These are phyloP conservation scores for Scenedesmus sp. DNA, from an alignment of 163 green algal genomes.

Conservation along the genomic window DNA sequence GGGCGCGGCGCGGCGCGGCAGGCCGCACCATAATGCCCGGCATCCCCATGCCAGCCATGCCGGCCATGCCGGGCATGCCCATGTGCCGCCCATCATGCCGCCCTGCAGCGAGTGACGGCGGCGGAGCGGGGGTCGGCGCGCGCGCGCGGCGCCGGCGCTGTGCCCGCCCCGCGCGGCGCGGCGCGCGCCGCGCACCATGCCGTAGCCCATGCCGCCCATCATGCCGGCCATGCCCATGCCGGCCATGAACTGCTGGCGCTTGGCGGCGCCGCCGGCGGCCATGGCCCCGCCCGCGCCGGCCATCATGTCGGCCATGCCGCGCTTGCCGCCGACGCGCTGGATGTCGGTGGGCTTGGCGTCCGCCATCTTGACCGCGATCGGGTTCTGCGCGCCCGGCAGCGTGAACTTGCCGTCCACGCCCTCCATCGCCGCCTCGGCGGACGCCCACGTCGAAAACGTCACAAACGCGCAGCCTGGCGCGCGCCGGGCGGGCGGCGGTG, in stretches of 20 bases:
- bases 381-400: conserved; percentile 72
- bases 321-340: conserved; percentile 39
- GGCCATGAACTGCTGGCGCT: conserved; percentile 36
- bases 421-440: conserved; percentile 81
- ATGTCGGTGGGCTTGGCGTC: conserved; percentile 80
- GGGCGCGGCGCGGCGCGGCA: no score
- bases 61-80: conserved; percentile 7
- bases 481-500: no score
- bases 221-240: conserved; percentile 39
- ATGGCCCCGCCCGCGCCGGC: conserved; percentile 3
- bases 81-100: no score
- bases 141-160: no score
- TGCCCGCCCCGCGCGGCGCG: no score
- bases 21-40: no score
- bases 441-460: conserved; percentile 76
- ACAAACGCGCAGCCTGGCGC: conserved; percentile 89
- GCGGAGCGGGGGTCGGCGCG: no score
- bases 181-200: conserved; percentile 24
- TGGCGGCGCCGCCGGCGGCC: conserved; percentile 38
- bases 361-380: conserved; percentile 91
- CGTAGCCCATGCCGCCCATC: conserved; percentile 35
- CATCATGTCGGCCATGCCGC: conserved; percentile 22
- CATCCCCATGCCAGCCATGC: no score
- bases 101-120: no score
- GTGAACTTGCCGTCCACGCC: conserved; percentile 73